Evolutionary conservation across 1,139 yeast genomes (phyloP), one percentile per base, ranked within the genome.

Genomic region (Diutina catenulata): DNA sequence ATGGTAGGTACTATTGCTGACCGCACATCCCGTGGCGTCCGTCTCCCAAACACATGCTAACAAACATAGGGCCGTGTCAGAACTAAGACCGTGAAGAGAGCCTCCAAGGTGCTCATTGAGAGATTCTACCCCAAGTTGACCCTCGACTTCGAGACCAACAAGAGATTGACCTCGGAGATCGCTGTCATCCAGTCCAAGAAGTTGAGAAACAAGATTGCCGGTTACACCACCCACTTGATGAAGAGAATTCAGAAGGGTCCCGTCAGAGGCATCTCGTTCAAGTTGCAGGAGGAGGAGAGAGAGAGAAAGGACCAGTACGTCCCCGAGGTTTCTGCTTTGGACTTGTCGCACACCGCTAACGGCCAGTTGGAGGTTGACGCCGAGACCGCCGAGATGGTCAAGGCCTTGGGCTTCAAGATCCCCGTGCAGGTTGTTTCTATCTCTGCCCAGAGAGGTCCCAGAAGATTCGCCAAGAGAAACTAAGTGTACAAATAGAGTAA

Each of bases 201-300:
- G 76, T 83, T 93, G 70, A 91, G 98, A 80, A 93, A 93, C 93
- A 91, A 91, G 87, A 93, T 91, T 65, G 98, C 99, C 68, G 99
- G 99, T 69, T 91, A 88, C 95, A 91, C 98, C 74, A 91, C 98
- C 64, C 99, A 91, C 74, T 81, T 91, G 74, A 93, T 91, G 98
- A 88, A 86, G 81, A 88, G 99, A 79, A 91, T 91, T 66, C 98
- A 93, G 76, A 91, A 91, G 80, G 99, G 99, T 65, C 98, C 99
- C 77, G 99, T 91, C 60, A 88, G 97, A 81, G 99, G 99, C 78
- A 93, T 91, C 59, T 91, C 98, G 61, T 91, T 91, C 95, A 93
- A 93, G 76, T 86, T 91, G 66, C 99, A 91, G 80, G 99, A 91
- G 77, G 99, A 91, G 76, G 99, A 93, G 80, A 91, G 98, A 81